Percentiles rank a stretch among this genome's conserved stretches.
Conservation (phyloP, 371 early-diverging fungal species). For the Mortierella sp. region DNA sequence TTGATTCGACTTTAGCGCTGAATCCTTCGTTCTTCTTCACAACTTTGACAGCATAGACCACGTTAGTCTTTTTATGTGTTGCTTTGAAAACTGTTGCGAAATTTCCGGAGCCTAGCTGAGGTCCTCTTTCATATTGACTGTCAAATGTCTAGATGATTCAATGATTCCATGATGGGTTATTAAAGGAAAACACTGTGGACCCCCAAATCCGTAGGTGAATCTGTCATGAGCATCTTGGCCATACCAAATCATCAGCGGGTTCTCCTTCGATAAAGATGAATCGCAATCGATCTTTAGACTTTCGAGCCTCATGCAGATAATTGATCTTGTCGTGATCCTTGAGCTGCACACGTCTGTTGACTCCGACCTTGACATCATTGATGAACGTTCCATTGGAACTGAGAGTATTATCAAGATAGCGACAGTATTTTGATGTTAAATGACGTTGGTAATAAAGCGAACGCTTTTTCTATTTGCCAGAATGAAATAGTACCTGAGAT, state of each 20-base stretch:
- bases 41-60: slow-evolving; percentile 74
- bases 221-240: neutral
- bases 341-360: slow-evolving; percentile 65
- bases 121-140: slow-evolving; percentile 63
- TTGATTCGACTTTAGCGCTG: slow-evolving; percentile 67
- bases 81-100: slow-evolving; percentile 76
- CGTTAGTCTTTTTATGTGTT: slow-evolving; percentile 59
- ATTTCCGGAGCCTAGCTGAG: slow-evolving; percentile 69
- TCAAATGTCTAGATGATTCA: slow-evolving; percentile 62
- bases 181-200: slow-evolving; percentile 25
- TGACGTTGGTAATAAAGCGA: no score
- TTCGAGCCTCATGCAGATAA: slow-evolving; percentile 59
- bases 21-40: slow-evolving; percentile 67
- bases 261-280: slow-evolving; percentile 53
- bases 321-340: slow-evolving; percentile 75
- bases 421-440: neutral
- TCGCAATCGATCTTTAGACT: slow-evolving; percentile 46
- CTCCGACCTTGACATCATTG: slow-evolving; percentile 67
- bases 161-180: slow-evolving; percentile 20
- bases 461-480: neutral
- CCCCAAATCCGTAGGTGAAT: slow-evolving; percentile 8
- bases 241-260: slow-evolving; percentile 30
- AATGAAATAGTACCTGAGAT: slow-evolving; percentile 54
- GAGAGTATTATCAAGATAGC: neutral
- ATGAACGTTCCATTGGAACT: slow-evolving; percentile 86